Evolutionary conservation across 164 flowering plant genomes (phyloP), one percentile per base, ranked within the genome.

Genomic region (Cinnamomum chago): DNA sequence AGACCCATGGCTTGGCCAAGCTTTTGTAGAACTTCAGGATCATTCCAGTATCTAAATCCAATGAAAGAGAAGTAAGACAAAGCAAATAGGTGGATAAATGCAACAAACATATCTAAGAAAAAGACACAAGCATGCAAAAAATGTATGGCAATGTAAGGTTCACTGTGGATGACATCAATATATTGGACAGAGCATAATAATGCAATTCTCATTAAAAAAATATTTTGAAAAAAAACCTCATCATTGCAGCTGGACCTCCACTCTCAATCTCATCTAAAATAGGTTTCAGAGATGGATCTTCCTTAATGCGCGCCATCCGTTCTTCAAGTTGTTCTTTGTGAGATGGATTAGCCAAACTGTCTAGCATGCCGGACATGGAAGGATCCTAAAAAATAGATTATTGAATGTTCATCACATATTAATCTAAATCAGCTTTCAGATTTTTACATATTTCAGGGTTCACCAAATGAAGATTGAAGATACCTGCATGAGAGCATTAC

Each of bases 191-290:
- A 15, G 12, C 24, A 22, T 73, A 15, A 15, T n/a, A n/a, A 33
- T 33, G 27, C 33, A 65, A 17, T 13, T 40, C 55, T 15, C 5
- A 30, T 30, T 30, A 30, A 30, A 30, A 30, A 30, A 30, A 30
- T 30, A 30, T 30, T 30, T 30, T 3, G 10, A 35, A 30, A 33
- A 40, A 27, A 72, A 40, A 83, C 85, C 80, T 83, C 83, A 83
- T 93, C 95, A 95, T 90, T 65, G 97, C 97, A 83, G 97, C 87
- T 73, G 97, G 98, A 68, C 97, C 97, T 68, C 98, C 98, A 76
- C 55, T 82, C 80, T 95, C 97, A 22, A 95, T 93, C 81, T 95
- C 97, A 1, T 95, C 99, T 58, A 93, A 52, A 74, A 95, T 90
- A 74, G 86, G 93, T 80, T 90, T 92, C 85, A 93, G 79, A 12